Evolutionary conservation across 2,329 filamentous ascomycete genomes (phyloP), one percentile per base, ranked within the genome.

Genomic region (Bretziella fagacearum): DNA sequence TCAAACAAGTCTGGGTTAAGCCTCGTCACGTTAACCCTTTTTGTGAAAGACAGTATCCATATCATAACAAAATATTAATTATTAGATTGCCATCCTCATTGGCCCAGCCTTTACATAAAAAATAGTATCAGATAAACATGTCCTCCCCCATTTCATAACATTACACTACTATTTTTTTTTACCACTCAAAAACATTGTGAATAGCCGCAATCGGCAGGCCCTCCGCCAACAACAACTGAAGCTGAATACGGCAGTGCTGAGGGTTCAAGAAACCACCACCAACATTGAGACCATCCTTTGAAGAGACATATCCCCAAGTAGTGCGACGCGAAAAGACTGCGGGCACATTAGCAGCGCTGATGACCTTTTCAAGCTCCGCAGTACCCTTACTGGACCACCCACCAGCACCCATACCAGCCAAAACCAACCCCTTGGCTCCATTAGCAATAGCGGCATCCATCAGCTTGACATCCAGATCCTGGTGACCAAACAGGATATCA

Each of bases 401-500:
- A 4, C 72, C 73, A 2, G 70, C 69, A 1, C 72, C 73, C 29
- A 71, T 63, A 5, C 71, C 72, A 0, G 71, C 72, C 18, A 69
- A 67, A 1, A 77, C 69, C 7, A 77, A 62, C 1, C 73, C 73
- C 51, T 67, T 56, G 0, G 72, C 70, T 2, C 71, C 72, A 4
- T 59, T 61, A 1, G 59, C 60, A n/a, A 71, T 62, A 2, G 70
- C 66, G 0, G 66, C 63, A 22, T 63, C 58, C 35, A 73, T 65
- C 2, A 74, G 60, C 15, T 57, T 56, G 17, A 67, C 60, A 51
- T 68, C 62, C 54, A 72, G 67, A 48, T 67, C 70, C 53, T 76
- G 65, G 56, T 77, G 65, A 0, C 67, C 64, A 56, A 71, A 74
- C 4, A 77, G 55, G 26, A 77, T 68, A 52, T 74, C 71, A 23